phyloP scores from a whole-genome alignment of 2,329 filamentous ascomycete genomes.

The Epichloe coenophiala region DNA sequence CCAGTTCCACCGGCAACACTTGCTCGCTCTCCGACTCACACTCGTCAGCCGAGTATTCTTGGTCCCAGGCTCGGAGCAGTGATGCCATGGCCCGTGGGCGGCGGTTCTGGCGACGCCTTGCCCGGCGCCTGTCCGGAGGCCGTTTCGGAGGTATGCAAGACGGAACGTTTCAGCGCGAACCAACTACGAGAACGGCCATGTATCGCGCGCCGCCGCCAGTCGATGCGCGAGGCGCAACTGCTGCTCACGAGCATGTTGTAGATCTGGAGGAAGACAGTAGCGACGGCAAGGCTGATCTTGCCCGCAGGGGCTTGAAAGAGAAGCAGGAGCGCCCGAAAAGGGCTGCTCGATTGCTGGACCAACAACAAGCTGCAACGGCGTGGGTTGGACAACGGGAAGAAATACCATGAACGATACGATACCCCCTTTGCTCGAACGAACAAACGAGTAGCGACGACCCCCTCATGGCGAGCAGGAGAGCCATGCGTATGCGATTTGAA shows the following conservation, averaged over 20 bases:
- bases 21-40: conserved; percentile 6
- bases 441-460: neutral
- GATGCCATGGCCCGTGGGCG: conserved; percentile 8
- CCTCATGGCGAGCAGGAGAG: no score
- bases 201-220: conserved; percentile 14
- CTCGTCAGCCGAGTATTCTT: conserved; percentile 4
- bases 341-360: conserved; percentile 25
- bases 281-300: conserved; percentile 7
- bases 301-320: conserved; percentile 17
- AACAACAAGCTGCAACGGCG: conserved; percentile 6
- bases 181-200: conserved; percentile 21
- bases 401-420: neutral
- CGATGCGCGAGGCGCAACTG: conserved; percentile 7
- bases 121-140: conserved; percentile 9
- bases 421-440: neutral
- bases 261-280: conserved; percentile 13
- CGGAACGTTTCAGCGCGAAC: conserved; percentile 6
- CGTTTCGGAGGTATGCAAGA: conserved; percentile 6
- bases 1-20: conserved; percentile 12
- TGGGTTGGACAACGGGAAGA: neutral
- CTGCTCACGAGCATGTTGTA: conserved; percentile 10
- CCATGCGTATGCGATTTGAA: no score
- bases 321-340: conserved; percentile 26
- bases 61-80: neutral
- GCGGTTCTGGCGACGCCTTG: conserved; percentile 11